Conservation (phyloP, 202 grass and related monocot species). For the Digitaria exilis region DNA sequence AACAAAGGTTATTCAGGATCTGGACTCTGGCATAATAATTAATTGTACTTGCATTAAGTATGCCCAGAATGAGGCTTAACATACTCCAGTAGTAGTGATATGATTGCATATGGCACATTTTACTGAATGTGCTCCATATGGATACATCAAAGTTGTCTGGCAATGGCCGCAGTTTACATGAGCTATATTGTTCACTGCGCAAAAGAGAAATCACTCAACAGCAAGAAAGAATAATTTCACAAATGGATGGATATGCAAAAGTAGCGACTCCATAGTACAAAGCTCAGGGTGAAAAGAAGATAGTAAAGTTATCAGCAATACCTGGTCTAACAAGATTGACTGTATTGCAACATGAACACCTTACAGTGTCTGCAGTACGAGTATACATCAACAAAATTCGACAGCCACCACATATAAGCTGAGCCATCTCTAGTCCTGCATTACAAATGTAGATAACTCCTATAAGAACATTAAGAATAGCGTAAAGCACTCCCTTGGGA, state of each 20-base stretch:
- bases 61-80: background rate
- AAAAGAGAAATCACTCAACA: slow-evolving; percentile 22
- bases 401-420: slow-evolving; percentile 83
- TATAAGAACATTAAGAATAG: slow-evolving; percentile 35
- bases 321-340: slow-evolving; percentile 82
- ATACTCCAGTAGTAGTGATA: slow-evolving; percentile 77
- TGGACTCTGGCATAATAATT: slow-evolving; percentile 8
- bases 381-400: slow-evolving; percentile 83
- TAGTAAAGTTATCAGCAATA: slow-evolving; percentile 27
- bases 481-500: background rate
- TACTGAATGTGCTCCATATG: slow-evolving; percentile 82
- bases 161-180: slow-evolving; percentile 78
- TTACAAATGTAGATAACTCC: slow-evolving; percentile 6
- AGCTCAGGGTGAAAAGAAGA: background rate
- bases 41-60: slow-evolving; percentile 10
- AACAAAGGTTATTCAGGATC: slow-evolving; percentile 35
- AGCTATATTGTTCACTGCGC: slow-evolving; percentile 69
- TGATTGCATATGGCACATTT: slow-evolving; percentile 93
- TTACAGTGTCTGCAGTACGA: slow-evolving; percentile 63
- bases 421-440: slow-evolving; percentile 80
- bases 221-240: slow-evolving; percentile 7
- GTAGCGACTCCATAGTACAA: background rate
- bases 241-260: slow-evolving; percentile 10
- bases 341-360: slow-evolving; percentile 86
- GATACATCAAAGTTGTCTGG: slow-evolving; percentile 79